Evolutionary conservation across 331 rosid genomes (phyloP), one percentile per base, ranked within the genome.

Genomic region (Malus hybrid): DNA sequence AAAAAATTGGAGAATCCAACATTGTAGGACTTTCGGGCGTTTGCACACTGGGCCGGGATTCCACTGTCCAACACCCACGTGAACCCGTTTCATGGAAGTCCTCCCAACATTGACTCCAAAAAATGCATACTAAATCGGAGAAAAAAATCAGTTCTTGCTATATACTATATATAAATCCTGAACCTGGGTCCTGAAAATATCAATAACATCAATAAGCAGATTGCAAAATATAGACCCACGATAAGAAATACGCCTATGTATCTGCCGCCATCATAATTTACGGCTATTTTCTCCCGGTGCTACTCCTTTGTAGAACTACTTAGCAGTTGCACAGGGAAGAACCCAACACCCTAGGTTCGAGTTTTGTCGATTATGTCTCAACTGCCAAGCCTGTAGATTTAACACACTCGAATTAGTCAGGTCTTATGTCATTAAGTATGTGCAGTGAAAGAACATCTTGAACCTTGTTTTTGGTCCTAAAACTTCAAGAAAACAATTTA

Each of bases 251-350:
- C 11, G 64, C 13, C 14, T 2, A 5, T 55, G 20, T 27, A 54
- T 56, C 18, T 55, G 34, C 66, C 2, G 71, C 71, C n/a, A 12
- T 67, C 46, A 55, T 56, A 7, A 33, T 6, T n/a, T 67, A 67
- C 32, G 12, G 22, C 32, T 71, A 56, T 42, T n/a, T 72, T 15
- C 14, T 0, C 7, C 46, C 12, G 46, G 46, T 10, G 10, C 2
- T 14, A 61, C 34, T 27, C 34, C 66, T n/a, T 32, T 6, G 5
- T 5, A 20, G 52, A 52, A 55, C 73, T 71, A 75, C 64, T 81
- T 71, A 27, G 83, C 71, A 33, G 78, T 29, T 65, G 80, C 76
- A 79, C 83, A 76, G 59, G 87, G 77, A 81, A 87, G 85, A 39
- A 75, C 74, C 80, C 88, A 71, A 46, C 85, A 77, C 6, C 71